Base-by-base conservation (phyloP, 495 filamentous ascomycete species). In the Tuber umbilicatum region DNA sequence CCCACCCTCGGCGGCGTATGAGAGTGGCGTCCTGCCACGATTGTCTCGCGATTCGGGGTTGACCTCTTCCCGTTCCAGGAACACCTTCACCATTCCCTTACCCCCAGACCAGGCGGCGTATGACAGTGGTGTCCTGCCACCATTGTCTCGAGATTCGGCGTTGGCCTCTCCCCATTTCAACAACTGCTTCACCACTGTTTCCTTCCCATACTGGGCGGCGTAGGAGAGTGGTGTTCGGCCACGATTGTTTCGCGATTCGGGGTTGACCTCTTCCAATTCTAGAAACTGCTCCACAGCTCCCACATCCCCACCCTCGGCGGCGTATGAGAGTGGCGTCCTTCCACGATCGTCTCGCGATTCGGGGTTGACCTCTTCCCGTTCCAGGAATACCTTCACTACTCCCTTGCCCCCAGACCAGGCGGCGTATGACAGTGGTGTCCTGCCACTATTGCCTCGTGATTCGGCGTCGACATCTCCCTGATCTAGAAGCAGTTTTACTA, bases 301-400 rank as follows among this genome's bases (percentile, higher is more conserved):
- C 67, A 16, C 82, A 75, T 72, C 79, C 19, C 84, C 85, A n/a
- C 73, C 73, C 68, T 72, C 74, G 37, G 84, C 83, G 39, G n/a
- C n/a, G n/a, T n/a, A n/a, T n/a, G n/a, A n/a, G n/a, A n/a, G n/a
- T n/a, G n/a, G n/a, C n/a, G n/a, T n/a, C n/a, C n/a, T n/a, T n/a
- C n/a, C n/a, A n/a, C n/a, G n/a, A n/a, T n/a, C n/a, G n/a, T n/a
- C n/a, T n/a, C n/a, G n/a, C n/a, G n/a, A n/a, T n/a, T n/a, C n/a
- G n/a, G n/a, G n/a, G n/a, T n/a, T n/a, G n/a, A 70, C 55, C 42
- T 60, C 39, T 31, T 78, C 41, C 60, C 72, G 37, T 5, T 60
- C 77, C 16, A 85, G 77, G 23, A 85, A 73, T 50, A 78, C 71
- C 72, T 78, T 76, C 6, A 84, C 76, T 27, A 83, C 76, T 17